A percentile compares a stretch with the other conserved stretches of the same genome.
These are phyloP conservation scores for Panaeolus cyanescens DNA, from an alignment of 768 basidiomycete genomes.

Conservation along the genomic window DNA sequence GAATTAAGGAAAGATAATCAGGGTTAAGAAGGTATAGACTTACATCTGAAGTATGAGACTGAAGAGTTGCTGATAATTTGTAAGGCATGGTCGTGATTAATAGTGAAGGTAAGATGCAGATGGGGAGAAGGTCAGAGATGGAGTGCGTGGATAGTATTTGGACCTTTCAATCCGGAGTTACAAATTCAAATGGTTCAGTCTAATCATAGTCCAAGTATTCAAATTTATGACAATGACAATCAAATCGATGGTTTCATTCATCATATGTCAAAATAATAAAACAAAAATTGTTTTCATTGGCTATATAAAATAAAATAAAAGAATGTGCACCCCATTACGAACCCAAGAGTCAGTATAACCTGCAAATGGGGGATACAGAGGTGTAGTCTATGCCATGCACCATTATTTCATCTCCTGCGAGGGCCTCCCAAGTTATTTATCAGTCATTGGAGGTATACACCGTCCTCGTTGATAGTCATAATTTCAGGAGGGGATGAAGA, in stretches of 20 bases:
- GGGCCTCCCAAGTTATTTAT: constrained; percentile 52
- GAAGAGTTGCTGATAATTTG: constrained; percentile 32
- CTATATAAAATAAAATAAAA: background rate
- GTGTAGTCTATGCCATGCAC: constrained; percentile 86
- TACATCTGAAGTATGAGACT: constrained; percentile 32
- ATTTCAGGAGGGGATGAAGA: constrained; percentile 45
- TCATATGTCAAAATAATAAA: background rate
- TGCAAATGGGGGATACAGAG: constrained; percentile 85
- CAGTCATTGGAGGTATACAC: constrained; percentile 33
- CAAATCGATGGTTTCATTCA: constrained; percentile 5
- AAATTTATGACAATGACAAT: background rate
- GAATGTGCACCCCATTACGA: constrained; percentile 87
- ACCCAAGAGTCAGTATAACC: constrained; percentile 61
- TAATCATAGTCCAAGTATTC: background rate
- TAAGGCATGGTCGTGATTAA: constrained; percentile 27
- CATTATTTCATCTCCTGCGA: constrained; percentile 92
- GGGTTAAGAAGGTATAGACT: constrained; percentile 7
- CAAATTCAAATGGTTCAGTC: constrained; percentile 16
- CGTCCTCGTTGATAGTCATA: constrained; percentile 36
- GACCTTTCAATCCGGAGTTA: constrained; percentile 30
- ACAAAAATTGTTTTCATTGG: no score
- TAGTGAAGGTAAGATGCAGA: constrained; percentile 10
- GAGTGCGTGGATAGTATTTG: constrained; percentile 23
- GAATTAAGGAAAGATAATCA: constrained; percentile 13
- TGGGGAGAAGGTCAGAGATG: constrained; percentile 8